Percentiles rank a stretch among this genome's conserved stretches.
phyloP scores from a whole-genome alignment of 2,329 filamentous ascomycete species.

The Microthyrium microscopicum region DNA sequence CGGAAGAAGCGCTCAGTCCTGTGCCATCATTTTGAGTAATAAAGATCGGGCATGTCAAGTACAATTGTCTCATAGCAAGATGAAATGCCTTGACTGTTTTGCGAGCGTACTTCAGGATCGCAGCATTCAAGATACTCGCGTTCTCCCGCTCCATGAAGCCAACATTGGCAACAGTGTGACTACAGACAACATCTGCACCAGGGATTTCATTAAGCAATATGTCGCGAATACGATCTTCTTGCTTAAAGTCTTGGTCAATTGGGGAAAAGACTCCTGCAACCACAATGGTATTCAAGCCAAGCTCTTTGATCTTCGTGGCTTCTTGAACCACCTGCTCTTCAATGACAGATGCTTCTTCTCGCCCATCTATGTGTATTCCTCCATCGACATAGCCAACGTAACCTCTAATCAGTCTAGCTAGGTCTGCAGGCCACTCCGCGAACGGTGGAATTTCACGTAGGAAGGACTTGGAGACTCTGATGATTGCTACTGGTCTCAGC shows the following conservation, averaged over 20 bases:
- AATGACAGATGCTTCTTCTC: slow-evolving; percentile 23
- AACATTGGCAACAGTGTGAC: slow-evolving; percentile 33
- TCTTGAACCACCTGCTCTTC: slow-evolving; percentile 29
- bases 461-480: slow-evolving; percentile 33
- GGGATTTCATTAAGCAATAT: slow-evolving; percentile 32
- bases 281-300: slow-evolving; percentile 31
- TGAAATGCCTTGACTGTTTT: slow-evolving; percentile 29
- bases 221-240: slow-evolving; percentile 33
- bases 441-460: slow-evolving; percentile 33
- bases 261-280: slow-evolving; percentile 42
- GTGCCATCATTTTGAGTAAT: slow-evolving; percentile 38
- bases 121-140: slow-evolving; percentile 33
- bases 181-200: slow-evolving; percentile 33
- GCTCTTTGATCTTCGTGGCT: slow-evolving; percentile 27
- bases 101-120: slow-evolving; percentile 29
- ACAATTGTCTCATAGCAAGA: slow-evolving; percentile 27
- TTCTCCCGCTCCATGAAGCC: slow-evolving; percentile 36
- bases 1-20: slow-evolving; percentile 28
- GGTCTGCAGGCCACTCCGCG: slow-evolving; percentile 29
- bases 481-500: slow-evolving; percentile 34
- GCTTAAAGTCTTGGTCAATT: slow-evolving; percentile 35
- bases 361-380: slow-evolving; percentile 29
- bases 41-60: slow-evolving; percentile 30
- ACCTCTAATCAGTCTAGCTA: slow-evolving; percentile 30
- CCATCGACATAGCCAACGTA: slow-evolving; percentile 30